Percentiles rank a stretch among this genome's conserved stretches.
Conservation (phyloP, 192 early-diverging fungal genomes). For the Linnemannia schmuckeri region DNA sequence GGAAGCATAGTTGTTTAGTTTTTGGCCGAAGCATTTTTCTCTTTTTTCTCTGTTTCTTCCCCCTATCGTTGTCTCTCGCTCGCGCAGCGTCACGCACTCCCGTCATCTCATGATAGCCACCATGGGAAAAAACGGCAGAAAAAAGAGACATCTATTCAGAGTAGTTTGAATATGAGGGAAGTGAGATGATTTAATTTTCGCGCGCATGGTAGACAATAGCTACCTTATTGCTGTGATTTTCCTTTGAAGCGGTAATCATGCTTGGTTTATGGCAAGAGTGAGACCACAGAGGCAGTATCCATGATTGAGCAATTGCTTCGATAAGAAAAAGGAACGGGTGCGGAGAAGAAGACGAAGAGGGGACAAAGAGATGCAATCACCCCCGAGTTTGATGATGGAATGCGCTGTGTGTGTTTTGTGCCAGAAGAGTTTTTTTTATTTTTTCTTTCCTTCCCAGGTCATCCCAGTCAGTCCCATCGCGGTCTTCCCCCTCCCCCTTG, state of each 20-base stretch:
- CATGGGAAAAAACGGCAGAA: conserved; percentile 7
- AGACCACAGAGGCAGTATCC: not conserved
- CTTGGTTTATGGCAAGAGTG: not conserved
- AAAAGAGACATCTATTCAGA: no score
- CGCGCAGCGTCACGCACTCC: not conserved
- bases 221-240: not conserved
- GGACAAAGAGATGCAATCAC: not conserved
- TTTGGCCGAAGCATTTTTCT: not conserved
- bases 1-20: not conserved
- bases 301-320: not conserved
- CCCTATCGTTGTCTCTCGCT: not conserved
- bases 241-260: not conserved
- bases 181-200: not conserved
- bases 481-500: not conserved
- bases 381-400: not conserved
- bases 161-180: not conserved
- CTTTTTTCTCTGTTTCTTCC: not conserved
- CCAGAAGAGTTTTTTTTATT: not conserved
- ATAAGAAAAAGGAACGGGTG: not conserved
- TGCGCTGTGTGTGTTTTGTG: not conserved
- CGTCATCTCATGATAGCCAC: not conserved
- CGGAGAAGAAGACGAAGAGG: not conserved
- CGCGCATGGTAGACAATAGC: not conserved
- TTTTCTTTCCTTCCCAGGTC: not conserved
- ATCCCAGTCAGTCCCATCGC: conserved; percentile 6